These are phyloP conservation scores for Salvia hispanica DNA, from an alignment of 257 asterid species.

Conservation along the genomic window DNA sequence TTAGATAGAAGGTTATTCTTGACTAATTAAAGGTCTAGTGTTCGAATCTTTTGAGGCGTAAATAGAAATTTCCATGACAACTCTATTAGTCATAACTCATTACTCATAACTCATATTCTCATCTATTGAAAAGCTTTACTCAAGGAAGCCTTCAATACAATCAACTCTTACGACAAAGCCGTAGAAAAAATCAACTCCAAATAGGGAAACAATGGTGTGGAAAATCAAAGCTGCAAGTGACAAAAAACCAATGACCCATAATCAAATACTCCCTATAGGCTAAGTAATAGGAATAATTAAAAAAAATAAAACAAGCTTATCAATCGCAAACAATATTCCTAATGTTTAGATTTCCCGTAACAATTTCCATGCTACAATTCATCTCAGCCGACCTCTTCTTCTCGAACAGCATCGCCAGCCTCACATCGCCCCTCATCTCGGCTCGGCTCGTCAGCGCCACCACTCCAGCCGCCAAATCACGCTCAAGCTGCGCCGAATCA, in stretches of 20 bases:
- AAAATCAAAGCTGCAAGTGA: background rate
- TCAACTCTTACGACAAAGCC: too few relatives aligned
- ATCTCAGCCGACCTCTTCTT: constrained; percentile 39
- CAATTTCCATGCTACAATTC: constrained; percentile 42
- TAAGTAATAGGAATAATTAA: background rate
- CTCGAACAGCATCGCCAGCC: constrained; percentile 33
- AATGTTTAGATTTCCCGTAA: background rate
- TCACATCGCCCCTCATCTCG: constrained; percentile 42
- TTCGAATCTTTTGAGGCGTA: too few relatives aligned
- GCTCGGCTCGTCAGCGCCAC: constrained; percentile 34
- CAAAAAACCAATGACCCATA: background rate
- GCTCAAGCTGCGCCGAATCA: constrained; percentile 11
- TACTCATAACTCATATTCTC: too few relatives aligned
- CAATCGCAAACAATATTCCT: constrained; percentile 28
- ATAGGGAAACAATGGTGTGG: background rate
- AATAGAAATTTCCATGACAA: too few relatives aligned
- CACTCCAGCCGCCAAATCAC: constrained; percentile 35
- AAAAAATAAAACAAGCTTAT: background rate
- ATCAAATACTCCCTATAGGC: too few relatives aligned
- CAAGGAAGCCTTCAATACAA: too few relatives aligned
- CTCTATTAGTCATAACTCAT: too few relatives aligned
- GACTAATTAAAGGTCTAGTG: too few relatives aligned
- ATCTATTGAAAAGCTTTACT: too few relatives aligned
- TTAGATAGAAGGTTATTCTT: too few relatives aligned
- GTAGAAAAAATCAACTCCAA: background rate